phyloP scores from a whole-genome alignment of 192 early-diverging fungal species.

The Entomortierella beljakovae region DNA sequence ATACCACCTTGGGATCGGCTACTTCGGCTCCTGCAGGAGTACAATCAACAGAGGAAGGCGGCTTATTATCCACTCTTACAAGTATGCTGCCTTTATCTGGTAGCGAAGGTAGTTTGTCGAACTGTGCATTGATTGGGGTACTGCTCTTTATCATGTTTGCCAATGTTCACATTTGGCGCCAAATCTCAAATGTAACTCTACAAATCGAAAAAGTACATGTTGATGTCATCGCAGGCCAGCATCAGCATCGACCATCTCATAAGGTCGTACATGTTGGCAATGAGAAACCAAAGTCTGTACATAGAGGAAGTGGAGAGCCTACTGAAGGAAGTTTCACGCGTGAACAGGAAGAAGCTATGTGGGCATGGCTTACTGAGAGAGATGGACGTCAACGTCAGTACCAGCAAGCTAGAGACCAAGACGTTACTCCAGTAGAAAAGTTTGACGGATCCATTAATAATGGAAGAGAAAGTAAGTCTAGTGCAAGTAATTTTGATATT shows the following conservation, averaged over 20 bases:
- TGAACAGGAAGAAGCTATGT: constrained; percentile 53
- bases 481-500: constrained; percentile 1
- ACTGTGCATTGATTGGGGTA: constrained; percentile 23
- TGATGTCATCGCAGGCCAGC: constrained; percentile 6
- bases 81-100: background rate
- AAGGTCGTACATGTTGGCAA: background rate
- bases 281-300: background rate
- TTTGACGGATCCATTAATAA: background rate
- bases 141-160: constrained; percentile 37
- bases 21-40: background rate
- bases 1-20: background rate
- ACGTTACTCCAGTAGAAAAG: constrained; percentile 3
- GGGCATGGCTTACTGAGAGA: constrained; percentile 51
- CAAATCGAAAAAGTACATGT: constrained; percentile 47
- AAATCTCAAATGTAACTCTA: constrained; percentile 43
- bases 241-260: background rate
- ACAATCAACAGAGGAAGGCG: background rate
- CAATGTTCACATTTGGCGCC: constrained; percentile 50
- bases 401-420: constrained; percentile 9
- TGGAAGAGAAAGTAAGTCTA: background rate
- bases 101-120: constrained; percentile 17
- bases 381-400: constrained; percentile 36
- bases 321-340: constrained; percentile 8
- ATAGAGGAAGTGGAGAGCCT: background rate
- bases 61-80: constrained; percentile 4